phyloP scores from a whole-genome alignment of 108 stramenopile species.

The Pseudonitzschia pungens region DNA sequence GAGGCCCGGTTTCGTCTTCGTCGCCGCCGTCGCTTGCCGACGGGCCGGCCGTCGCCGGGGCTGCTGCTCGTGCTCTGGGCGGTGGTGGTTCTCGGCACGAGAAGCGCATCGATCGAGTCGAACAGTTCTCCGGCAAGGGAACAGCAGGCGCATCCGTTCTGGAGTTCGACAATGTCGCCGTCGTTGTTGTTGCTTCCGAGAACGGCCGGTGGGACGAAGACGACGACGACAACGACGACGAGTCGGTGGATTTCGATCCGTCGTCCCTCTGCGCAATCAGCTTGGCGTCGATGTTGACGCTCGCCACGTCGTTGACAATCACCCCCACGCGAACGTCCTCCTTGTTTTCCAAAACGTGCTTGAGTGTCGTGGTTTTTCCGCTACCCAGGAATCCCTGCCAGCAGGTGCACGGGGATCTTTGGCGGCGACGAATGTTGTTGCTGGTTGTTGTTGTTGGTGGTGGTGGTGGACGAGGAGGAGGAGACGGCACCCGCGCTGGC shows the following conservation, averaged over 20 bases:
- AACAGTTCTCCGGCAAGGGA: slow-evolving; percentile 87
- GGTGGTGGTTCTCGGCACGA: slow-evolving; percentile 36
- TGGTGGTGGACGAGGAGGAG: too few species aligned
- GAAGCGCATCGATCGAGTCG: slow-evolving; percentile 62
- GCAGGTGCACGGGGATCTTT: slow-evolving; percentile 81
- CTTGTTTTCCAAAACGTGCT: slow-evolving; percentile 83
- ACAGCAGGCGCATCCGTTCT: slow-evolving; percentile 92
- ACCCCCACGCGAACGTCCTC: slow-evolving; percentile 76
- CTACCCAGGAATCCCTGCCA: slow-evolving; percentile 92
- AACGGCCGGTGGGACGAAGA: neutral
- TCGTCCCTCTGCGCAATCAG: slow-evolving; percentile 2
- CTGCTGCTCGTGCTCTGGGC: neutral
- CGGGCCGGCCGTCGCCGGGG: slow-evolving; percentile 48
- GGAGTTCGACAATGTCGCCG: slow-evolving; percentile 58
- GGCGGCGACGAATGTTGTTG: neutral
- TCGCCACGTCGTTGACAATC: slow-evolving; percentile 96
- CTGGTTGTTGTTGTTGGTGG: too few species aligned
- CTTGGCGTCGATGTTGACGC: slow-evolving; percentile 97
- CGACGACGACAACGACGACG: neutral
- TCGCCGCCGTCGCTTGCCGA: slow-evolving; percentile 53
- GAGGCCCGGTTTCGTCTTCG: too few species aligned
- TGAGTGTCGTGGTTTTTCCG: slow-evolving; percentile 94
- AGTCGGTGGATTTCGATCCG: too few species aligned
- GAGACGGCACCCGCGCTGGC: too few species aligned
- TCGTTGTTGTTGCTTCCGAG: neutral